phyloP scores from a whole-genome alignment of 805 yeast species.

The Candida andamanensis region DNA sequence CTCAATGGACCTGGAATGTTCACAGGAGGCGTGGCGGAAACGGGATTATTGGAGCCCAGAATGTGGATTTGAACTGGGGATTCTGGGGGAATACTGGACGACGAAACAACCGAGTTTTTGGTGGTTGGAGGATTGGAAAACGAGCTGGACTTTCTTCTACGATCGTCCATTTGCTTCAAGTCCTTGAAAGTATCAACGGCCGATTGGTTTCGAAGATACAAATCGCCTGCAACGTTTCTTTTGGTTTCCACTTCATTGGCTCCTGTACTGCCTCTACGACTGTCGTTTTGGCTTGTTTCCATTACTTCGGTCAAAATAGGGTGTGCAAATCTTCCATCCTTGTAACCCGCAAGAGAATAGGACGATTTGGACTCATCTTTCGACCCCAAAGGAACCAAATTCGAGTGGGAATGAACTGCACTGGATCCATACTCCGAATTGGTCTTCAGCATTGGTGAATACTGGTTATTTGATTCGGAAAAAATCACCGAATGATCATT shows the following conservation, averaged over 20 bases:
- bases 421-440: slow-evolving; percentile 1
- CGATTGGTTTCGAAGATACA: slow-evolving; percentile 38
- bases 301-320: slow-evolving; percentile 30
- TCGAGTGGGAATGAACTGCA: not conserved
- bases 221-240: slow-evolving; percentile 41
- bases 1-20: slow-evolving; percentile 5
- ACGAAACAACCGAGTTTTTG: slow-evolving; percentile 4
- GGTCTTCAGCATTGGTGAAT: slow-evolving; percentile 7
- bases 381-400: not conserved
- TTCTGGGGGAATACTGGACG: slow-evolving; percentile 5
- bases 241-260: slow-evolving; percentile 43
- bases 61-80: slow-evolving; percentile 18
- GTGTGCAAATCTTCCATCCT: slow-evolving; percentile 22
- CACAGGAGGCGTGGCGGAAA: slow-evolving; percentile 8
- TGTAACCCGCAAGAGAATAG: slow-evolving; percentile 20
- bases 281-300: slow-evolving; percentile 21
- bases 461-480: slow-evolving; percentile 20
- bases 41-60: slow-evolving; percentile 5
- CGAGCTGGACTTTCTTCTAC: slow-evolving; percentile 29
- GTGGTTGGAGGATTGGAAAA: slow-evolving; percentile 12
- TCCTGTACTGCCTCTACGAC: slow-evolving; percentile 27
- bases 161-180: slow-evolving; percentile 37
- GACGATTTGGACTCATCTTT: slow-evolving; percentile 11
- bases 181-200: slow-evolving; percentile 40
- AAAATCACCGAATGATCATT: slow-evolving; percentile 25